phyloP scores from a whole-genome alignment of 257 asterid genomes.

The Knoxia roxburghii region DNA sequence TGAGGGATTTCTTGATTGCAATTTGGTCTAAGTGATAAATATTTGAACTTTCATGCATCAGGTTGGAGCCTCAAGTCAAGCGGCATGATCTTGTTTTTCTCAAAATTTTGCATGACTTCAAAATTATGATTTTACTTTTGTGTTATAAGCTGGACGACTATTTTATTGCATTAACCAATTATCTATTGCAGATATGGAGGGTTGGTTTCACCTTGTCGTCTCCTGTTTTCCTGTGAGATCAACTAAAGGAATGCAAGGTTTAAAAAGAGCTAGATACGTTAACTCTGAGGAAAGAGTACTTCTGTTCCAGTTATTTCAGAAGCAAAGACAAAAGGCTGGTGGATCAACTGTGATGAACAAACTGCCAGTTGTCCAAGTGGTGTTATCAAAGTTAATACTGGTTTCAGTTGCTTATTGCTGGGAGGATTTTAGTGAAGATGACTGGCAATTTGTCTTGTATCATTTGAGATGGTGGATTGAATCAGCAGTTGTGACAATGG shows the following conservation, averaged over 20 bases:
- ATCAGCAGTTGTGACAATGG: slow-evolving; percentile 70
- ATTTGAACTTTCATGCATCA: background rate
- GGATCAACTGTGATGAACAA: slow-evolving; percentile 63
- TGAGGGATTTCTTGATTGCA: background rate
- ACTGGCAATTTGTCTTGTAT: slow-evolving; percentile 80
- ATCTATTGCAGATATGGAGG: slow-evolving; percentile 65
- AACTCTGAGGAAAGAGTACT: slow-evolving; percentile 49
- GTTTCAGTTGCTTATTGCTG: slow-evolving; percentile 87
- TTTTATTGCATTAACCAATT: slow-evolving; percentile 19
- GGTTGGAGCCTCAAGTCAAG: slow-evolving; percentile 1
- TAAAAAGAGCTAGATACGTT: slow-evolving; percentile 55
- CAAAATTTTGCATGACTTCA: background rate
- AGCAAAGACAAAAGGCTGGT: slow-evolving; percentile 58
- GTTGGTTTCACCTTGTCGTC: slow-evolving; percentile 76
- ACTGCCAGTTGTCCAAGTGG: slow-evolving; percentile 62
- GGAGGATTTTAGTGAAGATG: slow-evolving; percentile 81
- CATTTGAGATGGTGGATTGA: slow-evolving; percentile 89
- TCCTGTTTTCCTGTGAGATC: slow-evolving; percentile 73
- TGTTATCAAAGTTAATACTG: slow-evolving; percentile 63
- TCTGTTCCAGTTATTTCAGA: slow-evolving; percentile 66
- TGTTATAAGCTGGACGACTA: background rate
- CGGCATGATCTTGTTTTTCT: background rate
- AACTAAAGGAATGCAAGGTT: slow-evolving; percentile 39
- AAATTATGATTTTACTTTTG: background rate
- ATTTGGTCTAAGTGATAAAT: background rate